These are phyloP conservation scores for Neurospora tetrasperma DNA, from an alignment of 495 filamentous ascomycete species.

Conservation along the genomic window DNA sequence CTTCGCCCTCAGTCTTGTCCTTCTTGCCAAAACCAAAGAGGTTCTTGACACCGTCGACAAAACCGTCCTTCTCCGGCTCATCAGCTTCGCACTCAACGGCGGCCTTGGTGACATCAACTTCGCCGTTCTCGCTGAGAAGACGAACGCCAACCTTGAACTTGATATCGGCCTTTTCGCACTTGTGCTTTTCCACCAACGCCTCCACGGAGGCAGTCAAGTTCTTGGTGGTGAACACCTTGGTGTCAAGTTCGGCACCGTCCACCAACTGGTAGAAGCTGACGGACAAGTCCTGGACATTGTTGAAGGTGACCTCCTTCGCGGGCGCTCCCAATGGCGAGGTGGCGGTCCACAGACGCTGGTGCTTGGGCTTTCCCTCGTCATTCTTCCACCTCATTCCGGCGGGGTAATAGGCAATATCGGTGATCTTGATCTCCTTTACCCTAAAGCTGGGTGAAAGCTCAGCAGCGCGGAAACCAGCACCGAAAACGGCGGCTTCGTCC, in stretches of 20 bases:
- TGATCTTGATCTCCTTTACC: conserved; percentile 87
- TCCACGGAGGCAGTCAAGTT: conserved; percentile 79
- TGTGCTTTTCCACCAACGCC: conserved; percentile 61
- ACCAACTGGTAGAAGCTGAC: conserved; percentile 70
- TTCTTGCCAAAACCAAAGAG: conserved; percentile 85
- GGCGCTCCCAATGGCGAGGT: conserved; percentile 65
- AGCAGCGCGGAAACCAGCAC: conserved; percentile 89
- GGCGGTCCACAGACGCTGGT: conserved; percentile 64
- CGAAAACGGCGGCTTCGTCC: conserved; percentile 94
- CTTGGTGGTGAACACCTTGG: conserved; percentile 49
- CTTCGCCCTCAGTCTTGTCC: conserved; percentile 57
- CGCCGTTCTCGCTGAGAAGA: conserved; percentile 62
- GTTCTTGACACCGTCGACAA: conserved; percentile 86
- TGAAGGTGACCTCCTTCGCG: conserved; percentile 75
- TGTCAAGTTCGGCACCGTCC: conserved; percentile 38
- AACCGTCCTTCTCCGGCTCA: conserved; percentile 58
- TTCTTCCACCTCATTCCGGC: conserved; percentile 64
- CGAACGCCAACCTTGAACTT: conserved; percentile 68
- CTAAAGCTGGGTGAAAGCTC: conserved; percentile 86
- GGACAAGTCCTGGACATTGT: conserved; percentile 75
- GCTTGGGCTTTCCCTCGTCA: conserved; percentile 50
- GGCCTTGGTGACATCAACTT: conserved; percentile 67
- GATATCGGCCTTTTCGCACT: conserved; percentile 67
- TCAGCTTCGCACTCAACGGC: conserved; percentile 76
- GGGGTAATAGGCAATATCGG: conserved; percentile 62